Evolutionary conservation across 768 basidiomycete species (phyloP), one percentile per base, ranked within the genome.

Genomic region (Hericium coralloides): DNA sequence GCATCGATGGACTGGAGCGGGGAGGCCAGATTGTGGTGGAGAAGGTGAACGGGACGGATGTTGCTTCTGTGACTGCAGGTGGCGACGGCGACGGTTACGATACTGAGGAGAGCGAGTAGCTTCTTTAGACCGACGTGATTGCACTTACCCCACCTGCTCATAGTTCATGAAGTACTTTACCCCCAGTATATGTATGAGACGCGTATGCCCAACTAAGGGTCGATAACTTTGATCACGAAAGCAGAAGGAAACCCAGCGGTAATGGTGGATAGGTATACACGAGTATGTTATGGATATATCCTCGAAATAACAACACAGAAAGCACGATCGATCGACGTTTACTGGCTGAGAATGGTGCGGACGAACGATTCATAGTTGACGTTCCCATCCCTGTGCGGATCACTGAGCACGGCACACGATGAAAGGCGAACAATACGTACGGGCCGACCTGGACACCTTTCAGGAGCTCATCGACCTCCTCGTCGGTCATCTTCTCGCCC

Each of bases 291-390:
- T 45, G 43, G 43, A 45, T 45, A 45, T 45, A 45, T 45, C 43
- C 43, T 20, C 43, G 43, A 20, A 45, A 45, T 45, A 45, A 45
- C n/a, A 20, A 45, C 43, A 45, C 43, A 45, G 43, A n/a, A 20
- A 45, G 43, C 43, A 45, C 43, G 43, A n/a, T 17, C n/a, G 43
- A n/a, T n/a, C 14, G 43, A n/a, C 43, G 43, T 18, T 31, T 74
- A 94, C 79, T 94, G 92, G 66, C 84, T 89, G 53, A 95, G 82
- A 64, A 98, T 94, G 18, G 91, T 92, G 71, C 93, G 85, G 50
- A 97, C 94, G 66, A 98, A 97, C 2, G 90, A 92, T 70, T 95
- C 94, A 69, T 98, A 98, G 73, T 98, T 95, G 68, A 98, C 85
- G 64, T 95, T 97, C 14, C 95, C 95, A 67, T 98, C 95, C 22